Evolutionary conservation across 2,329 filamentous ascomycete genomes (phyloP).

Genomic region (Blumeria graminis): DNA sequence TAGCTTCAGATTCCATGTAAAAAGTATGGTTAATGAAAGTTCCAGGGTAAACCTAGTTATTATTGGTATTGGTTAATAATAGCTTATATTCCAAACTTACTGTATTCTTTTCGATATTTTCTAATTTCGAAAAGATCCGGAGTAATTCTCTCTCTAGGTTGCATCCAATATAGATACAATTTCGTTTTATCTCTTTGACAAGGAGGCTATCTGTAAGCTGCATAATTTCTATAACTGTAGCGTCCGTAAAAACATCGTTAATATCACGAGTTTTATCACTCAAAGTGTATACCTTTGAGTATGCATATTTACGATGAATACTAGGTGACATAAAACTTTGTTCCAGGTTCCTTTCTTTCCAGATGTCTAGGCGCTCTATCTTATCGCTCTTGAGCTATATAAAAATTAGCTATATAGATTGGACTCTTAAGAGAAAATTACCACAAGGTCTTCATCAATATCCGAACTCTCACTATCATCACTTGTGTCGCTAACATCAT

Average conservation of each 20-base stretch:
- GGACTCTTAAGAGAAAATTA: background rate
- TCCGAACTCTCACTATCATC: conserved; percentile 4
- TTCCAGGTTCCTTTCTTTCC: background rate
- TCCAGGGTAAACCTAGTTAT: background rate
- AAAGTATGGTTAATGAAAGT: conserved; percentile 6
- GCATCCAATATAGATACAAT: background rate
- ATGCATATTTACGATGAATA: background rate
- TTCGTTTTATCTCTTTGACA: background rate
- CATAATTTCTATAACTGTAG: background rate
- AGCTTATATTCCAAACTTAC: background rate
- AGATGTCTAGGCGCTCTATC: conserved; percentile 1
- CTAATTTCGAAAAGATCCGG: background rate
- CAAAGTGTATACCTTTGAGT: background rate
- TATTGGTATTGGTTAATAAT: background rate
- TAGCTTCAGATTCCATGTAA: conserved; percentile 8
- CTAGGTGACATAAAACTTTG: background rate
- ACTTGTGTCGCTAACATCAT: background rate
- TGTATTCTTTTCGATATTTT: background rate
- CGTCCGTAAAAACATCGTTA: background rate
- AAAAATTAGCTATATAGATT: background rate
- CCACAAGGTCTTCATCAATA: conserved; percentile 2
- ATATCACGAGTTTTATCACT: background rate
- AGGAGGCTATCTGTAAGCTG: background rate
- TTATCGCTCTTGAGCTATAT: conserved; percentile 1
- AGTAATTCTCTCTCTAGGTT: background rate